Evolutionary conservation across 805 yeast genomes (phyloP), one percentile per base, ranked within the genome.

Genomic region (Lipomyces chichibuensis): DNA sequence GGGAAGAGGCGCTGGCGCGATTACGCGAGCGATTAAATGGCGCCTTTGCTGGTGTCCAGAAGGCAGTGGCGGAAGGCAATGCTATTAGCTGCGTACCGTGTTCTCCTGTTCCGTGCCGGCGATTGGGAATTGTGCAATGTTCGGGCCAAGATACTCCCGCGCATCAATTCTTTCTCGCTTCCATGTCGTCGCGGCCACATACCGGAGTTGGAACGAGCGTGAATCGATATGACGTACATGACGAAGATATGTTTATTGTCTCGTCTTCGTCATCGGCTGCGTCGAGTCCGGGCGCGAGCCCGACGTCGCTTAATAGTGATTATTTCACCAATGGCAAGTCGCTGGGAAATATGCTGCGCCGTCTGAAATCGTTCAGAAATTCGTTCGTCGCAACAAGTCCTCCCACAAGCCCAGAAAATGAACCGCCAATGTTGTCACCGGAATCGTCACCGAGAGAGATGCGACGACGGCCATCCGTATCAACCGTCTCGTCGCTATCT

Each of bases 161-260:
- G 39, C 69, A 62, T n/a, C 58, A 49, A 39, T 67, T 67, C 25
- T 67, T 67, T 33, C 54, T 61, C 20, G 29, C 57, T n/a, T 65
- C 69, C 46, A 59, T 65, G 62, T 49, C 52, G 35, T 62, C 51
- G 27, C 29, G 57, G 32, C 65, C 55, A 52, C 5, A 1, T 7
- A 2, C 32, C 17, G 27, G 33, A 3, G 8, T 14, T 29, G n/a
- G 33, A 6, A 57, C 43, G 43, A 57, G 9, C 27, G 43, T 59
- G 5, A 66, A 63, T 29, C 59, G 71, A 27, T 69, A 66, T 39
- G 71, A 69, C 27, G 71, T 69, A 59, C 71, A 66, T 46, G 71
- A 69, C 43, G 71, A 69, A 33, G 70, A 69, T 9, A 66, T 69
- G 37, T 63, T 63, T 35, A 65, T 67, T 55, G 51, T 39, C 17